phyloP scores from a whole-genome alignment of 169 alveolate genomes.

The Miamiensis avidus region DNA sequence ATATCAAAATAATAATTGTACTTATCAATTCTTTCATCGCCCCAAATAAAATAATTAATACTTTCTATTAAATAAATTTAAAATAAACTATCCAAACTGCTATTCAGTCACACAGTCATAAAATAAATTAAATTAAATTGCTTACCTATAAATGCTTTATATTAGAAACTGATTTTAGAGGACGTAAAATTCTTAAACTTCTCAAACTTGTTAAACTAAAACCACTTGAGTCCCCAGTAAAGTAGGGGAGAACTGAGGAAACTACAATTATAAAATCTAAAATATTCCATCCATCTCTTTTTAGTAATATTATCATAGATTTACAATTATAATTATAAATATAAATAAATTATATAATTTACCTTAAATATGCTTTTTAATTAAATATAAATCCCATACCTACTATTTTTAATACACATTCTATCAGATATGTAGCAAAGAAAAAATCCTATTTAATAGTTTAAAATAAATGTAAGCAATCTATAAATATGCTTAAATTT shows the following conservation, averaged over 20 bases:
- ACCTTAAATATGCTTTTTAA: slow-evolving; percentile 63
- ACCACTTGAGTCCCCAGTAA: background rate
- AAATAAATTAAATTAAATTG: too few species aligned
- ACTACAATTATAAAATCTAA: slow-evolving; percentile 63
- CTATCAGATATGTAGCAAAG: slow-evolving; percentile 70
- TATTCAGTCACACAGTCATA: too few species aligned
- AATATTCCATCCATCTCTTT: slow-evolving; percentile 82
- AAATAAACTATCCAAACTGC: too few species aligned
- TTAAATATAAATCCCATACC: slow-evolving; percentile 66
- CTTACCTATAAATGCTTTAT: slow-evolving; percentile 40
- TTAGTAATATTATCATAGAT: too few species aligned
- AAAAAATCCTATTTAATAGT: slow-evolving; percentile 37
- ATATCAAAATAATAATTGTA: slow-evolving; percentile 39
- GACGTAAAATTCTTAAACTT: slow-evolving; percentile 47
- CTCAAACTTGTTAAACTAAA: slow-evolving; percentile 34
- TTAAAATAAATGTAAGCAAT: too few species aligned
- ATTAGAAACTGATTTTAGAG: slow-evolving; percentile 38
- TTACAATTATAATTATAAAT: too few species aligned
- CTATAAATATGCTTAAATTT: too few species aligned
- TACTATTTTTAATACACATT: slow-evolving; percentile 72
- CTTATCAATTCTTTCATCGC: slow-evolving; percentile 36
- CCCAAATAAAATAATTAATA: slow-evolving; percentile 28
- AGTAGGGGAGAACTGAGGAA: slow-evolving; percentile 12
- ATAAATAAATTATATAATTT: too few species aligned
- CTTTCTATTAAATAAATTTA: background rate